Percentiles rank a stretch among this genome's conserved stretches.
phyloP scores from a whole-genome alignment of 352 stramenopile species.

The Phytopythium kandeliae region DNA sequence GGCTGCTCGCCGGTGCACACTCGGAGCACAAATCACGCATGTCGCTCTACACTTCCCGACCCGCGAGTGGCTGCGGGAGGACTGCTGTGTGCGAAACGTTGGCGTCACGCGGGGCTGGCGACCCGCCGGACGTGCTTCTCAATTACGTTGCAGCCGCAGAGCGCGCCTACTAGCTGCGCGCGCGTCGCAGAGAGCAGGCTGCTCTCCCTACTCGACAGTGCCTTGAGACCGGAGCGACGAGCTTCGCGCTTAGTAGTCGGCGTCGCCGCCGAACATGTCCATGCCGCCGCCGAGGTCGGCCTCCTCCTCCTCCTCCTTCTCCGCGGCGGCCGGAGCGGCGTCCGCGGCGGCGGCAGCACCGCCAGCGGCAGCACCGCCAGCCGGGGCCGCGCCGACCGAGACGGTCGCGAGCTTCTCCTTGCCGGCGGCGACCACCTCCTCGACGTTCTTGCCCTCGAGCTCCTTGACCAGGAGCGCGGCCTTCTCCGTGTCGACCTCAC shows the following conservation, averaged over 20 bases:
- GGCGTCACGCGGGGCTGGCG: slow-evolving; percentile 23
- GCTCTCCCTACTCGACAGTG: background rate
- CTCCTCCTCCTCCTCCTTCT: slow-evolving; percentile 76
- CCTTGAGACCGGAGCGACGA: background rate
- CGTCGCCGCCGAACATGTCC: slow-evolving; percentile 83
- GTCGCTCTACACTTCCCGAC: too few relatives aligned
- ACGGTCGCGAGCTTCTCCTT: slow-evolving; percentile 83
- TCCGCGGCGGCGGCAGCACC: slow-evolving; percentile 25
- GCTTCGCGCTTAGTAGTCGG: slow-evolving; percentile 65
- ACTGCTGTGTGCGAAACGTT: slow-evolving; percentile 30
- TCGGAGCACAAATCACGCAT: background rate
- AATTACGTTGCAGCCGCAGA: slow-evolving; percentile 39
- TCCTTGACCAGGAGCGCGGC: slow-evolving; percentile 82
- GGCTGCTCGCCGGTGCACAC: background rate
- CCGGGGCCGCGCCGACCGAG: slow-evolving; percentile 54
- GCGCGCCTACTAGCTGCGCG: slow-evolving; percentile 14
- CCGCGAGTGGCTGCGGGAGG: background rate
- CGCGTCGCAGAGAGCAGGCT: slow-evolving; percentile 3
- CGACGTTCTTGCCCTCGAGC: slow-evolving; percentile 86
- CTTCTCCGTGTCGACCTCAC: slow-evolving; percentile 73
- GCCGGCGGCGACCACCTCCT: slow-evolving; percentile 80
- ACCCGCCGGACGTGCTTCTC: slow-evolving; percentile 25
- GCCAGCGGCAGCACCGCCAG: slow-evolving; percentile 27
- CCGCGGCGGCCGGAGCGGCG: slow-evolving; percentile 36
- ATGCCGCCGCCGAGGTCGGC: slow-evolving; percentile 74